These are phyloP conservation scores for Didymella pinodella DNA, from an alignment of 2,329 filamentous ascomycete genomes.

Conservation along the genomic window DNA sequence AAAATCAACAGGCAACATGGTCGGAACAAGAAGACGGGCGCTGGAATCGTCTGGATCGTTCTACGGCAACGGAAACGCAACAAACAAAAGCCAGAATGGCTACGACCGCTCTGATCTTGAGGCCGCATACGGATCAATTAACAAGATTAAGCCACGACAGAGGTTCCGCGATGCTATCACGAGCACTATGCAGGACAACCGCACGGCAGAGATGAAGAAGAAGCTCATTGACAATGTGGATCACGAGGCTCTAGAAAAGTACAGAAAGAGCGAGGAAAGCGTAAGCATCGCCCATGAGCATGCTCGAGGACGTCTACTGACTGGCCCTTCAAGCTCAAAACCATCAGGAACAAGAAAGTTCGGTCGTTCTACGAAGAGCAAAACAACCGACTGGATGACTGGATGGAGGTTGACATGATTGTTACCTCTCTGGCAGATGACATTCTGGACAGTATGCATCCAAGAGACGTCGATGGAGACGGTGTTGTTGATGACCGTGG, in stretches of 20 bases:
- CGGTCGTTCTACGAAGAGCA: constrained; percentile 63
- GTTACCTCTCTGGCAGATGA: constrained; percentile 65
- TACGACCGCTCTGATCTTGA: constrained; percentile 36
- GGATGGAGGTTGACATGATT: constrained; percentile 66
- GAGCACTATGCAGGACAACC: constrained; percentile 56
- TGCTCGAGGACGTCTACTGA: not conserved
- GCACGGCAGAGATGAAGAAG: constrained; percentile 59
- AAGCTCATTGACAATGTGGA: constrained; percentile 59
- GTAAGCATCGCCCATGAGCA: constrained; percentile 26
- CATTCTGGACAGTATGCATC: constrained; percentile 67
- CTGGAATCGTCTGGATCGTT: constrained; percentile 9
- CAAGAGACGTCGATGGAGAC: constrained; percentile 63
- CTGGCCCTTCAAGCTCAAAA: constrained; percentile 53
- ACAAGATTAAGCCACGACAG: constrained; percentile 26
- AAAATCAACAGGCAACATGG: constrained; percentile 9
- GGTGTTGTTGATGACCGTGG: constrained; percentile 63
- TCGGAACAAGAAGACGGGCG: constrained; percentile 13
- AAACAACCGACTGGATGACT: constrained; percentile 64
- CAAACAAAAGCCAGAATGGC: constrained; percentile 3
- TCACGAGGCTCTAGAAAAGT: constrained; percentile 58
- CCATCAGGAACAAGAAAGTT: constrained; percentile 61
- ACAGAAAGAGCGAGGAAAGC: constrained; percentile 61
- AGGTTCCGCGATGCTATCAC: constrained; percentile 59
- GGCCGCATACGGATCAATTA: constrained; percentile 36
- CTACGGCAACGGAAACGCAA: constrained; percentile 7